Base-by-base conservation (phyloP, 2,329 filamentous ascomycete species). In the Claviceps cyperi region DNA sequence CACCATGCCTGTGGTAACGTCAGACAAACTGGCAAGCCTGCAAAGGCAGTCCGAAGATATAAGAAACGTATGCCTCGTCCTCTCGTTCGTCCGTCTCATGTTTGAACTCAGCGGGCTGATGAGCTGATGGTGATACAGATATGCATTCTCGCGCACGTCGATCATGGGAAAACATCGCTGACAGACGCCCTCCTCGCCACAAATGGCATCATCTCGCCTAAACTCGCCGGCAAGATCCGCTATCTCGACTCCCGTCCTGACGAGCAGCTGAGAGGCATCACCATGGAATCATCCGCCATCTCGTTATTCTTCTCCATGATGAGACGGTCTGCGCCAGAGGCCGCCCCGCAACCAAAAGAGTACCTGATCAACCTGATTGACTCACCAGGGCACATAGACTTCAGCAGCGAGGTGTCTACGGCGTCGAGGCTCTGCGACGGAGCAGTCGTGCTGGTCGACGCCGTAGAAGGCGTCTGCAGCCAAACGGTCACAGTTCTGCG, bases 221-320 rank as follows among this genome's bases (percentile, higher is more conserved):
- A 97, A 65, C 76, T 97, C 62, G 92, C 92, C 51, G 92, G 92
- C 66, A 97, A 97, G 74, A 94, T 98, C 67, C 84, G 92, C 57
- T 98, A 97, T 62, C 81, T 98, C 52, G 92, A 98, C 69, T 97
- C 92, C 21, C 77, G 92, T 43, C 91, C 91, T 1, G 92, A 98
- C 67, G 92, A 98, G 66, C 92, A 98, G 69, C 78, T 86, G 15
- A 84, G 92, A 56, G 92, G 92, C 51, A 98, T 98, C 62, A 98
- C 92, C n/a, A 98, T 98, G 92, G 92, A 98, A 66, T 97, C 92
- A 0, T 97, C 91, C 5, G 92, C 92, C 54, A 98, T 98, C 56
- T 97, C 92, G 0, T 74, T 98, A 36, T 94, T 86, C 68, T 98
- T 98, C 66, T 94, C 90, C 37, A 87, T 97, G 77, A 72, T 94